Evolutionary conservation across 2,329 filamentous ascomycete genomes (phyloP).

Genomic region (Emergomyces pasteurianus): DNA sequence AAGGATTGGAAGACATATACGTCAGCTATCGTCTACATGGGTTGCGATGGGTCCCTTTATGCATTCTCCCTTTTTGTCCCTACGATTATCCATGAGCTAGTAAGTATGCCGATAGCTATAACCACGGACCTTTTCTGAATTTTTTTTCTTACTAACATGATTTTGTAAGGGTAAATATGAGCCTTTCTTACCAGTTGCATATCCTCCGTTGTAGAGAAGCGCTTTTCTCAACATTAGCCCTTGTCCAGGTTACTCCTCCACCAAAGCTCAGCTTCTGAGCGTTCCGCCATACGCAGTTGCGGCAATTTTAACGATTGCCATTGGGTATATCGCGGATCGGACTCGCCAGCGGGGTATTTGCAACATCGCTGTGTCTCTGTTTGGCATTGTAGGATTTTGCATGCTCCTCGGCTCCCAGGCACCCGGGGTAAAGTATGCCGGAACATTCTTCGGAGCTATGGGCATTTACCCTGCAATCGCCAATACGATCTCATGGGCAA

Average conservation of each 20-base stretch:
- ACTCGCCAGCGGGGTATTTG: conserved; percentile 62
- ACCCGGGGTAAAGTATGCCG: conserved; percentile 65
- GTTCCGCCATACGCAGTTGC: conserved; percentile 67
- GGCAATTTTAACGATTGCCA: conserved; percentile 53
- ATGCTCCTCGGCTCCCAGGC: conserved; percentile 59
- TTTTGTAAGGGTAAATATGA: not conserved
- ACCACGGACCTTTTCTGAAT: conserved; percentile 4
- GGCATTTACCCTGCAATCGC: conserved; percentile 82
- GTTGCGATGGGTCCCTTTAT: conserved; percentile 56
- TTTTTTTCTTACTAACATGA: not conserved
- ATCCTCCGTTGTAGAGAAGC: not conserved
- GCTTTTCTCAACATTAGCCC: not conserved
- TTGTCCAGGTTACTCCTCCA: conserved; percentile 42
- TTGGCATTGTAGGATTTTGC: conserved; percentile 65
- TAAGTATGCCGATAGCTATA: not conserved
- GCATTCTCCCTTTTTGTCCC: conserved; percentile 69
- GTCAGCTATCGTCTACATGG: conserved; percentile 67
- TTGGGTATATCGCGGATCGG: conserved; percentile 67
- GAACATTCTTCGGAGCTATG: conserved; percentile 70
- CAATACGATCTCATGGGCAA: conserved; percentile 78
- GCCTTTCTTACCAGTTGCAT: not conserved
- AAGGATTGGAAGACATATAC: conserved; percentile 78
- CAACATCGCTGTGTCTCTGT: conserved; percentile 58
- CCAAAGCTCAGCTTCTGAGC: conserved; percentile 57
- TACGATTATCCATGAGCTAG: conserved; percentile 53